A percentile compares a stretch with the other conserved stretches of the same genome.
Conservation (phyloP, 352 stramenopile genomes). For the Aphanomyces astaci region DNA sequence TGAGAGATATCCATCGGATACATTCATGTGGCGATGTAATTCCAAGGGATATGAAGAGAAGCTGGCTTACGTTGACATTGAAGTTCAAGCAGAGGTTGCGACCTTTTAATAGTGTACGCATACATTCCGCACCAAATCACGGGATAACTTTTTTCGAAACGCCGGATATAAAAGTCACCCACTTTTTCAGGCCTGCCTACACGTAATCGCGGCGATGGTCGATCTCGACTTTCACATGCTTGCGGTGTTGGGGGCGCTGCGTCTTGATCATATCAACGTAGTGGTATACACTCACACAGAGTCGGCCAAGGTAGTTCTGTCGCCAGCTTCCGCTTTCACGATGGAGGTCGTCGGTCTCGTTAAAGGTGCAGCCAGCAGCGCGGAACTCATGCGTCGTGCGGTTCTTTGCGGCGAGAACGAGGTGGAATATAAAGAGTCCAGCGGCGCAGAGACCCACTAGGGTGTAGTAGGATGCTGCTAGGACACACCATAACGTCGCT, state of each 20-base stretch:
- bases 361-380: no score
- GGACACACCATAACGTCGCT: not conserved
- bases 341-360: not conserved
- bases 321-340: not conserved
- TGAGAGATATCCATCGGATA: not conserved
- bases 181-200: no score
- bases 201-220: no score
- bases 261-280: not conserved
- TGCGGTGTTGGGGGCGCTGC: no score
- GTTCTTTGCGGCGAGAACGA: not conserved
- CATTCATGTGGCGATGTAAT: not conserved
- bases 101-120: conserved; percentile 1
- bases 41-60: not conserved
- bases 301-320: not conserved
- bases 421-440: not conserved
- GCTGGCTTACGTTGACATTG: not conserved
- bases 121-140: not conserved
- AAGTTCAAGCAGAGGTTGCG: no score
- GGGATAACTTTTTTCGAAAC: no score
- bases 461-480: not conserved
- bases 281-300: conserved; percentile 4
- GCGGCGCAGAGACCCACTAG: not conserved
- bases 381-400: not conserved
- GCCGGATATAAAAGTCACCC: no score
- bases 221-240: no score